A percentile compares a stretch with the other conserved stretches of the same genome.
Conservation (phyloP, 148 eudicot species). For the Rhododendron williamsianum region DNA sequence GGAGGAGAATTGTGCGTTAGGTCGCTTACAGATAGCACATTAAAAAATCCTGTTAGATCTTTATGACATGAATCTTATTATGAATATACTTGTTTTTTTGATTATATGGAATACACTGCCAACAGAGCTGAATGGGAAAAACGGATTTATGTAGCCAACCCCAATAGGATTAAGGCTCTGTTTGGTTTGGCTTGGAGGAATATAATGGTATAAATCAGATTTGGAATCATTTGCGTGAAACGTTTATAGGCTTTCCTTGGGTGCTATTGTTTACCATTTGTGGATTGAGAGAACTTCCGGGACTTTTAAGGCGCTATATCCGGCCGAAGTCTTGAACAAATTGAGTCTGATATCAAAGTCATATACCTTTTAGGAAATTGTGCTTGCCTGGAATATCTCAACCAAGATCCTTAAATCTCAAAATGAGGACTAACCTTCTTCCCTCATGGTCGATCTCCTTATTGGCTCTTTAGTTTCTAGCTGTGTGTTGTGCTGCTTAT, state of each 20-base stretch:
- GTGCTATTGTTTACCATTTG: neutral
- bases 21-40: too few species aligned
- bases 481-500: neutral
- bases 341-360: too few species aligned
- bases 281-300: neutral
- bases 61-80: too few species aligned
- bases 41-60: too few species aligned
- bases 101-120: too few species aligned
- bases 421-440: neutral
- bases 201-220: neutral
- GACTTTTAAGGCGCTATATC: neutral
- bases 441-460: neutral
- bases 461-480: neutral
- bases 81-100: too few species aligned
- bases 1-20: neutral
- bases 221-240: neutral
- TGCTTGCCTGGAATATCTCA: neutral
- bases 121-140: too few species aligned
- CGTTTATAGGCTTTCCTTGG: neutral
- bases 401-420: neutral
- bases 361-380: too few species aligned
- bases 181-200: too few species aligned
- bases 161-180: too few species aligned
- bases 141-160: too few species aligned
- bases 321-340: too few species aligned